Base-by-base conservation (phyloP, 2,329 filamentous ascomycete genomes). In the Sporothrix brasiliensis region DNA sequence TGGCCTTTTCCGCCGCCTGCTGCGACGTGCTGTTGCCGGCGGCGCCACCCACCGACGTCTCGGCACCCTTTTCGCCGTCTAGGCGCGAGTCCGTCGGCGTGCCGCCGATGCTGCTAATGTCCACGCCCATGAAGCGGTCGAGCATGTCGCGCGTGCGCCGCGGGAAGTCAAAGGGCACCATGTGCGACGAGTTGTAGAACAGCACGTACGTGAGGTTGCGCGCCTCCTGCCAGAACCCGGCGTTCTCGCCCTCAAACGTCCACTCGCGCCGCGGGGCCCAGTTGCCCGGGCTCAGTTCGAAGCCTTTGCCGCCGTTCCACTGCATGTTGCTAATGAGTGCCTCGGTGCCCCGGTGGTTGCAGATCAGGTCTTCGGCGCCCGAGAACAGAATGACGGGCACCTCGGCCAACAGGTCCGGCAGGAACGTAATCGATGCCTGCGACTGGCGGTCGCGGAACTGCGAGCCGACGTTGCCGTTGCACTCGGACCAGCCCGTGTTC, bases 311-410 rank as follows among this genome's bases (percentile, higher is more conserved):
- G 67, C 91, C 93, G 75, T 93, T 95, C 93, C 94, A 99, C 74
- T 90, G 83, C 88, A 99, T 89, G 77, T 93, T 94, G 79, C 91
- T 89, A 77, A 99, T 97, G 75, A 99, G 80, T 39, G 91, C 87
- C 78, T 99, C 95, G 0, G 95, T 99, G 71, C 95, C 95, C 41
- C 97, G 82, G 78, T 99, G 93, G 79, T 99, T 99, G 86, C 95
- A 99, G 75, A 99, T 98, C 30, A 98, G 83, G 79, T 99, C 95
- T 76, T 97, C 89, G 72, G 94, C 92, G 68, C 95, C 95, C 2
- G 93, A 97, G 82, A 98, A 99, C 24, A 99, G 87, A 1, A 97
- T 82, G 53, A 97, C 86, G 1, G 91, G 90, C 11, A 98, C 81
- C 70, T 95, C 85, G 74, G 90, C 85, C 11, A 99, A 84, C 21